Evolutionary conservation across 371 early-diverging fungal species (phyloP).

Genomic region (Chytridium lagenaria): DNA sequence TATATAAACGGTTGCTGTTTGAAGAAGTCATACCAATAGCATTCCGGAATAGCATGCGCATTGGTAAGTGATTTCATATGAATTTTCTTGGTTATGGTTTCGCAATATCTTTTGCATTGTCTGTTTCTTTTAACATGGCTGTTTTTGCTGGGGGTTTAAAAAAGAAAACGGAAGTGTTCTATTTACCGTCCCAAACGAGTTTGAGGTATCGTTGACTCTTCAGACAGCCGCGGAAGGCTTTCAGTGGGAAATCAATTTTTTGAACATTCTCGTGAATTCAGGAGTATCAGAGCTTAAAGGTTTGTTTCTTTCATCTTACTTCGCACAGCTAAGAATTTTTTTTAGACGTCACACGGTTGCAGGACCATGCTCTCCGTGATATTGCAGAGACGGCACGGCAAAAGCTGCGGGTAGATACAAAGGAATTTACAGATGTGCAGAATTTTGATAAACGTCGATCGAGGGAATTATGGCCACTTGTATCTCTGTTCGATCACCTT

Average conservation of each 20-base stretch:
- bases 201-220: conserved; percentile 46
- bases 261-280: conserved; percentile 42
- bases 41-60: conserved; percentile 34
- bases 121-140: background rate
- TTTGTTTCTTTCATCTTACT: background rate
- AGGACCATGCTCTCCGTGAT: conserved; percentile 36
- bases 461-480: conserved; percentile 33
- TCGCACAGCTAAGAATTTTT: background rate
- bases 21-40: conserved; percentile 44
- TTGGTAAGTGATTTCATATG: conserved; percentile 34
- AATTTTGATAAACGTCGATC: background rate
- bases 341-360: conserved; percentile 28
- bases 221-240: conserved; percentile 20
- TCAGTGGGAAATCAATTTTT: conserved; percentile 43
- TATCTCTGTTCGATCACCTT: conserved; percentile 32
- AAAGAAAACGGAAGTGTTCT: conserved; percentile 43
- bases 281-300: conserved; percentile 37
- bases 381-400: conserved; percentile 26
- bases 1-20: conserved; percentile 36
- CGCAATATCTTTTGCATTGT: background rate
- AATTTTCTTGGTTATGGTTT: background rate
- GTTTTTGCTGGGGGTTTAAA: conserved; percentile 2
- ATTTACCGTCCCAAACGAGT: conserved; percentile 42
- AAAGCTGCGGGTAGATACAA: conserved; percentile 5
- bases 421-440: background rate